These are phyloP conservation scores for Silene conica DNA, from an alignment of 148 eudicot species.

Conservation along the genomic window DNA sequence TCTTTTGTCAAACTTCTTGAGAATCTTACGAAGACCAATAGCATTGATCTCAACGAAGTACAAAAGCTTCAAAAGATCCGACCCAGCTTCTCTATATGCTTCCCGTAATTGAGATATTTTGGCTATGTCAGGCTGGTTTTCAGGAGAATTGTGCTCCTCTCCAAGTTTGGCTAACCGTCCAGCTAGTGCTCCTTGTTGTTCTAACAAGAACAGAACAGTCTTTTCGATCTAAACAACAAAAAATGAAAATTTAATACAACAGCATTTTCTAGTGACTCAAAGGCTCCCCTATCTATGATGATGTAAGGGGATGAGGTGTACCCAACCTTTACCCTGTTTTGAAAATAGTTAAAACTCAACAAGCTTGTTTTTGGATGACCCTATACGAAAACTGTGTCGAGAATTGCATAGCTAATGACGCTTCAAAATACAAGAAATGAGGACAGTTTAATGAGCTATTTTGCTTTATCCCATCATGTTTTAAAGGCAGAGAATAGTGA, in stretches of 20 bases:
- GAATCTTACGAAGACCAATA: slow-evolving; percentile 81
- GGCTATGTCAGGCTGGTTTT: slow-evolving; percentile 49
- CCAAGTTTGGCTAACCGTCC: slow-evolving; percentile 57
- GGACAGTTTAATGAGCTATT: too few species aligned
- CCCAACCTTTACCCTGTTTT: neutral
- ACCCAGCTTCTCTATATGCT: slow-evolving; percentile 68
- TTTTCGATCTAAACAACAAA: slow-evolving; percentile 62
- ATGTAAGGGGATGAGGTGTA: neutral
- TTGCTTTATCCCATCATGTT: too few species aligned
- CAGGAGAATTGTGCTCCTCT: slow-evolving; percentile 51
- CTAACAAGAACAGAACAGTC: slow-evolving; percentile 72
- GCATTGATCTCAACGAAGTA: slow-evolving; percentile 81
- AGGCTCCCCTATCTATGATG: too few species aligned
- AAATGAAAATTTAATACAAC: neutral
- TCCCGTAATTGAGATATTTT: slow-evolving; percentile 58
- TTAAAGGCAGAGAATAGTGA: too few species aligned
- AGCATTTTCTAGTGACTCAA: too few species aligned
- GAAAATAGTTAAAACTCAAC: neutral
- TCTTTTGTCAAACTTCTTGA: slow-evolving; percentile 89
- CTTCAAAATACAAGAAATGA: too few species aligned
- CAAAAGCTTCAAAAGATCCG: slow-evolving; percentile 70
- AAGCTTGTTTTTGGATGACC: neutral
- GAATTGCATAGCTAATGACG: too few species aligned
- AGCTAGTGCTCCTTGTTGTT: slow-evolving; percentile 88
- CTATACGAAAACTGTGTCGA: neutral